Base-by-base conservation (phyloP, 179 eudicot species). In the Gypsophila paniculata region DNA sequence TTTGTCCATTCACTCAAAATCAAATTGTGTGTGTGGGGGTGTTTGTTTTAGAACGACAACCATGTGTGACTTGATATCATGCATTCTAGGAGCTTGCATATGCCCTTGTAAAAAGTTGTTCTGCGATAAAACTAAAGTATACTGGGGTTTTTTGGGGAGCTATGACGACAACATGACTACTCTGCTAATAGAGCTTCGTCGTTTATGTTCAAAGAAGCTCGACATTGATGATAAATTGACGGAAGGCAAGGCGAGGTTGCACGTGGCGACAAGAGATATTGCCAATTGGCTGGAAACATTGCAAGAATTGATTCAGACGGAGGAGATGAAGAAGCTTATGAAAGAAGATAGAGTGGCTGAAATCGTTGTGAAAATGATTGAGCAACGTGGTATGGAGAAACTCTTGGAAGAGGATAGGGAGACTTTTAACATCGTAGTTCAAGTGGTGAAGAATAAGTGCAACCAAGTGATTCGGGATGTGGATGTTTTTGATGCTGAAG, bases 251-350 rank as follows among this genome's bases (percentile, higher is more conserved):
- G 14, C 17, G 52, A 65, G 29, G 29, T n/a, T 65, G 18, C 52
- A 4, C 0, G 69, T 39, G 29, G 11, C 39, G 52, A 65, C 69
- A 2, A 65, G 17, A 4, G 52, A 42, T 10, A 39, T 52, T 21
- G 52, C 69, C 9, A 39, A 21, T 65, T 65, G 69, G 69, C 8
- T 65, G 52, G 2, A 18, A n/a, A 21, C 2, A 8, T 9, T 65
- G 12, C 25, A 9, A 8, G n/a, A 39, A 6, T 19, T 65, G 32
- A 65, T 21, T 12, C 29, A 39, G 52, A 21, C 15, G 5, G 29
- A 42, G 9, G 69, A 65, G 3, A 39, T 65, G 6, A 65, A 23
- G n/a, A 42, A 21, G 17, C 69, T 65, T 22, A 65, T 65, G 53
- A 9, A 65, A 21, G 23, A 65, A 3, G 53, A 42, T 3, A 11